Base-by-base conservation (phyloP, 768 basidiomycete species). In the Leccinum imitatum region DNA sequence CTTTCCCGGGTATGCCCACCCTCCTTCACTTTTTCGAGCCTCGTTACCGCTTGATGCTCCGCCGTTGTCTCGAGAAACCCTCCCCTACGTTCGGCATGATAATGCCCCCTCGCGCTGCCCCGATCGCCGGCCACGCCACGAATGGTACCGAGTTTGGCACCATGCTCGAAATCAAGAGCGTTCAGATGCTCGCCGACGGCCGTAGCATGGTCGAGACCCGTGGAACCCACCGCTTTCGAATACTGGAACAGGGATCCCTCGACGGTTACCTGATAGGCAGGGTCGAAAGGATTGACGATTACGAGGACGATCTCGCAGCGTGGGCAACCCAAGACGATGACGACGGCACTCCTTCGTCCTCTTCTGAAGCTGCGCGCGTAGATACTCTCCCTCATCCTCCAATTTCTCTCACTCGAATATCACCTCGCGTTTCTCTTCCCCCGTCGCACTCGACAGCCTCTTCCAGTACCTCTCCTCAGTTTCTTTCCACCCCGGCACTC, bases 21-120 rank as follows among this genome's bases (percentile, higher is more conserved):
- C 80, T 89, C 57, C 78, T 98, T 15, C 95, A 97, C 73, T 87
- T 98, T 69, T 98, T 93, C 71, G 96, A 98, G 72, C 96, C 96
- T 0, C 82, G 91, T 67, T 95, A 98, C 72, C 89, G 96, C 7
- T 82, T 98, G 54, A 98, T 98, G 96, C 87, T 98, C 56, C 90
- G 96, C 23, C 87, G 96, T n/a, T 94, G 91, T 71, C 87, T 98
- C 59, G 88, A 93, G 67, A 85, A 82, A 15, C 78, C 84, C 5
- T 77, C 77, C 47, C 91, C 91, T n/a, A 79, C 81, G 23, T 97
- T 98, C 73, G 96, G 96, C 39, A 98, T 98, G 92, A 83, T 97
- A 68, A 87, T 96, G 77, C 87, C 91, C 14, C 79, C 83, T 21
- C 70, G 76, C 23, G 74, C 78, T 1, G 70, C 75, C 3, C 71